Base-by-base conservation (phyloP, 495 filamentous ascomycete genomes). In the Daldinia caldariorum region DNA sequence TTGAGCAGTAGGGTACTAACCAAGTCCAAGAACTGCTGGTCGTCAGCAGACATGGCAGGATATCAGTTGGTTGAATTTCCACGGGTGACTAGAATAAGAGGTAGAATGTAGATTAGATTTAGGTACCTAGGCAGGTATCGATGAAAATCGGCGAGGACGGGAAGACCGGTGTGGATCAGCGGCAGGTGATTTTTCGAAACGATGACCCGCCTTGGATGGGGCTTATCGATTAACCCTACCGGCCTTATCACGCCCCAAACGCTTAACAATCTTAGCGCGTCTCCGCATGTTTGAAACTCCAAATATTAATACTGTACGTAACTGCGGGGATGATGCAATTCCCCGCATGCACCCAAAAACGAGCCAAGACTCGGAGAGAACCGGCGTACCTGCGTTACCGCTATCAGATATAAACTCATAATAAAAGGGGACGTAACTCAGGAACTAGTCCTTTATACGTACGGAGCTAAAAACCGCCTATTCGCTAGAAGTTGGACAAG, bases 11-110 rank as follows among this genome's bases (percentile, higher is more conserved):
- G 49, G 61, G 53, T 66, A 74, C 86, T 80, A 78, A 89, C 87
- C 71, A 86, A 76, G 78, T 90, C 87, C 63, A 89, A 76, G 67
- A 90, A 89, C 59, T 84, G 83, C 76, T 87, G 85, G 75, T 90
- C 87, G 75, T 89, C 87, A 69, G 83, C 85, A 58, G 87, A 86
- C 87, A 89, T 89, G 63, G 56, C 63, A 58, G 56, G 22, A 34
- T 47, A 50, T 64, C 26, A 50, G 26, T 59, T 20, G 12, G n/a
- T 49, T n/a, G 12, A 38, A 31, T 59, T 69, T 51, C 41, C 16
- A 50, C 26, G 26, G 37, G 37, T 10, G 37, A 29, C 26, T 26
- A 13, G 14, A 16, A 53, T 41, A 20, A 12, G n/a, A n/a, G n/a
- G 26, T 26, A 26, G 26, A 26, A 26, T 1, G 26, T 1, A 26